phyloP scores from a whole-genome alignment of 805 yeast species.

The Kluyveromyces dobzhanskii region DNA sequence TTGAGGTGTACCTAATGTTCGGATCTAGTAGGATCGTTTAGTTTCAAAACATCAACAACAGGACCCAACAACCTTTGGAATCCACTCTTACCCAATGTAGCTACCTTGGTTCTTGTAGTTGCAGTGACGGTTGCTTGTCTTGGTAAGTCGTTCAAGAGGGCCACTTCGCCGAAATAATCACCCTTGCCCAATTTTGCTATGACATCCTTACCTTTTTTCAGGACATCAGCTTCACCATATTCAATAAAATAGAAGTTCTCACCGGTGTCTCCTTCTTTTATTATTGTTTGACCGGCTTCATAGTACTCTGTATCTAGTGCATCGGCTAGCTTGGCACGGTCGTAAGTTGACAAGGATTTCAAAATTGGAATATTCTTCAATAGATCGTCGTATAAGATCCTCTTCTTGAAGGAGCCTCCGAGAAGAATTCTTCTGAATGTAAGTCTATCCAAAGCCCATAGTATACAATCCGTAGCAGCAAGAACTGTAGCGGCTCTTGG shows the following conservation, averaged over 20 bases:
- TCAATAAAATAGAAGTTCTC: conserved; percentile 69
- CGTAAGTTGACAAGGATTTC: conserved; percentile 62
- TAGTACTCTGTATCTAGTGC: conserved; percentile 76
- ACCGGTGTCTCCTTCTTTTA: conserved; percentile 80
- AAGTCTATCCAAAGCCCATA: conserved; percentile 91
- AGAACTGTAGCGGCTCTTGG: conserved; percentile 95
- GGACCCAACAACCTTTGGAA: conserved; percentile 93
- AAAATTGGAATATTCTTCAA: conserved; percentile 80
- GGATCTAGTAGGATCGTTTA: conserved; percentile 67
- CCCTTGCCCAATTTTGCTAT: conserved; percentile 62
- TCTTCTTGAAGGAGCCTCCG: conserved; percentile 84
- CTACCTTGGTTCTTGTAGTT: conserved; percentile 66
- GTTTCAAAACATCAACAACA: conserved; percentile 78
- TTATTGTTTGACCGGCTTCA: conserved; percentile 63
- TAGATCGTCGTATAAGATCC: conserved; percentile 84
- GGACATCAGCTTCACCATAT: conserved; percentile 74
- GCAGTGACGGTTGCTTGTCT: conserved; percentile 92
- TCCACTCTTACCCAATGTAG: conserved; percentile 86
- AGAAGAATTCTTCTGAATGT: conserved; percentile 87
- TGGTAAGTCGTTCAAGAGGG: conserved; percentile 82
- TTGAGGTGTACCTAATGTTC: neutral
- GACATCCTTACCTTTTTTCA: conserved; percentile 49
- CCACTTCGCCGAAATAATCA: conserved; percentile 95
- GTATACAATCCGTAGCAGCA: conserved; percentile 59
- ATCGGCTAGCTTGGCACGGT: conserved; percentile 88